phyloP scores from a whole-genome alignment of 1,284 basidiomycete genomes.

The Rhodotorula sp. region DNA sequence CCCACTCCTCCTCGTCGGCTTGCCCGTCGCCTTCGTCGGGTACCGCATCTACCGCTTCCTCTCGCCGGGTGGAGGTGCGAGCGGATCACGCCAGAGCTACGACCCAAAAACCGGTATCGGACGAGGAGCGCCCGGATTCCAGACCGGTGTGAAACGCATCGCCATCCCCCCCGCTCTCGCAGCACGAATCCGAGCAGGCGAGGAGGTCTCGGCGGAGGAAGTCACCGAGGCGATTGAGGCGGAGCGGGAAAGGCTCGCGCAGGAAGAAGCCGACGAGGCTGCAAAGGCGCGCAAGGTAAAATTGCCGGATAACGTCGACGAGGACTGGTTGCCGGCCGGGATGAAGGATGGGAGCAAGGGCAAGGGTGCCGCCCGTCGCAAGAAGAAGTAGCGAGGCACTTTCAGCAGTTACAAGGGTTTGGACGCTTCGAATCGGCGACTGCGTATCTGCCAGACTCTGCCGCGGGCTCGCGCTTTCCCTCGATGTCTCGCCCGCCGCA shows the following conservation, averaged over 20 bases:
- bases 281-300: conserved; percentile 9
- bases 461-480: too few species aligned
- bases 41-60: conserved; percentile 20
- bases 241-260: conserved; percentile 14
- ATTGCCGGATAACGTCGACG: conserved; percentile 28
- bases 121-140: conserved; percentile 33
- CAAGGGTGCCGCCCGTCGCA: conserved; percentile 6
- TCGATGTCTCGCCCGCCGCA: too few species aligned
- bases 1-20: conserved; percentile 25
- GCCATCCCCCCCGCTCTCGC: conserved; percentile 25
- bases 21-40: conserved; percentile 10
- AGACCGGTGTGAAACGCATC: conserved; percentile 21
- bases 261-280: conserved; percentile 11
- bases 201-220: conserved; percentile 39
- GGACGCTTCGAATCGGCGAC: too few species aligned
- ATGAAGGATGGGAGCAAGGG: conserved; percentile 5
- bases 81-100: conserved; percentile 3
- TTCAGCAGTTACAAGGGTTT: not conserved
- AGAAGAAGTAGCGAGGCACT: conserved; percentile 17
- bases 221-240: conserved; percentile 32
- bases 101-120: conserved; percentile 32
- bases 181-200: conserved; percentile 36
- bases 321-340: conserved; percentile 22
- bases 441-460: too few species aligned
- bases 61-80: not conserved